phyloP scores from a whole-genome alignment of 768 basidiomycete species.

The Lactifluus pinguis region DNA sequence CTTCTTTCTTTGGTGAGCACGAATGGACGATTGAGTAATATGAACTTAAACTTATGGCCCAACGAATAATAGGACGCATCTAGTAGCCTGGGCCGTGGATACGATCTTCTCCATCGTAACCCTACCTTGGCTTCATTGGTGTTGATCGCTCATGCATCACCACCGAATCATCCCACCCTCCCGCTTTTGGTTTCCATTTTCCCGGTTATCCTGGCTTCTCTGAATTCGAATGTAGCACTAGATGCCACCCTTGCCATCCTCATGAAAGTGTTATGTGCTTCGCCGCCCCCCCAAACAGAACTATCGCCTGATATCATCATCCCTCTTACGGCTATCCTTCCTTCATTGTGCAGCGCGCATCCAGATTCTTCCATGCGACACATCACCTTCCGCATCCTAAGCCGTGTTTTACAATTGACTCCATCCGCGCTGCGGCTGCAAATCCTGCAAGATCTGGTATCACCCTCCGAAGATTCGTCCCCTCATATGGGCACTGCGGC shows the following conservation, averaged over 20 bases:
- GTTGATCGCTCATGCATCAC: conserved; percentile 10
- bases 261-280: conserved; percentile 27
- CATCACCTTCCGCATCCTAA: conserved; percentile 51
- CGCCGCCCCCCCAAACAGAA: conserved; percentile 10
- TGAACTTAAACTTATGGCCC: not conserved
- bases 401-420: conserved; percentile 40
- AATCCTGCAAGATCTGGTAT: conserved; percentile 43
- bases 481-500: conserved; percentile 65
- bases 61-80: conserved; percentile 6
- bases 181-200: conserved; percentile 25
- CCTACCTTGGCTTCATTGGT: conserved; percentile 15
- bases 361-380: conserved; percentile 50
- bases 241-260: conserved; percentile 57
- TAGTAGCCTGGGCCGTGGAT: conserved; percentile 4
- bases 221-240: conserved; percentile 45
- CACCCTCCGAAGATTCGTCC: conserved; percentile 36
- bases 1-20: conserved; percentile 13
- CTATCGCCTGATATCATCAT: conserved; percentile 37
- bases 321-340: conserved; percentile 42
- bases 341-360: conserved; percentile 52
- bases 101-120: conserved; percentile 11
- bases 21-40: not conserved
- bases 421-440: conserved; percentile 43
- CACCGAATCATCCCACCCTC: not conserved
- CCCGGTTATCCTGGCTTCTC: conserved; percentile 37